Conservation (phyloP, 176 grass and related monocot genomes). For the Chrysopogon serrulatus region DNA sequence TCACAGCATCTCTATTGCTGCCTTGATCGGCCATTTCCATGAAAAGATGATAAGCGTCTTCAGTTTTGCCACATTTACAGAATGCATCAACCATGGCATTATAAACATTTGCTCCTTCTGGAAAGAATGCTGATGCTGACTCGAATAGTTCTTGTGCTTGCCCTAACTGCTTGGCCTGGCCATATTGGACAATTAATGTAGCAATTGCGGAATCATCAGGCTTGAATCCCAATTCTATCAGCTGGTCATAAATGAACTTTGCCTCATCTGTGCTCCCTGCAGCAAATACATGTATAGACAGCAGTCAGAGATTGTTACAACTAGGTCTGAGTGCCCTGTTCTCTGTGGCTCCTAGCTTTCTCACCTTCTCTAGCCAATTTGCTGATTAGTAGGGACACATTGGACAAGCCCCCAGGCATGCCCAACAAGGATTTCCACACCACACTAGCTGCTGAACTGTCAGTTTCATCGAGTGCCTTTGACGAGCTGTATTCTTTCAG, state of each 20-base stretch:
- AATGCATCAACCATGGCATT: conserved; percentile 78
- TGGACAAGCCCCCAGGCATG: conserved; percentile 40
- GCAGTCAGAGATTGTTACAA: background rate
- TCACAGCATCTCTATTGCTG: conserved; percentile 50
- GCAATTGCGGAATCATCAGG: conserved; percentile 57
- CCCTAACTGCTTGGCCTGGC: conserved; percentile 49
- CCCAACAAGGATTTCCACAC: conserved; percentile 49
- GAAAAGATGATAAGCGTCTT: conserved; percentile 55
- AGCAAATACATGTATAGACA: conserved; percentile 40
- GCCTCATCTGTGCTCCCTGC: conserved; percentile 58
- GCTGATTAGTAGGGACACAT: conserved; percentile 57
- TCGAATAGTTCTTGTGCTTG: conserved; percentile 57
- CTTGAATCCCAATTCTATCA: conserved; percentile 50
- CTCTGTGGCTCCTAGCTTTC: background rate
- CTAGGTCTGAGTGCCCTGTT: conserved; percentile 10
- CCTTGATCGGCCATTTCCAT: conserved; percentile 42
- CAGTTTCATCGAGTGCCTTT: conserved; percentile 23
- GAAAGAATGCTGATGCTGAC: conserved; percentile 19
- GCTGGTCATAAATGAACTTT: conserved; percentile 49
- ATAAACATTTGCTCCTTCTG: conserved; percentile 33
- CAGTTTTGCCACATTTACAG: conserved; percentile 60
- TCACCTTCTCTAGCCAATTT: conserved; percentile 84
- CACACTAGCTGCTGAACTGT: conserved; percentile 11
- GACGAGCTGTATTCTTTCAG: conserved; percentile 42
- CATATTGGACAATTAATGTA: conserved; percentile 80